phyloP scores from a whole-genome alignment of 805 yeast genomes.

The Hanseniaspora lindneri region DNA sequence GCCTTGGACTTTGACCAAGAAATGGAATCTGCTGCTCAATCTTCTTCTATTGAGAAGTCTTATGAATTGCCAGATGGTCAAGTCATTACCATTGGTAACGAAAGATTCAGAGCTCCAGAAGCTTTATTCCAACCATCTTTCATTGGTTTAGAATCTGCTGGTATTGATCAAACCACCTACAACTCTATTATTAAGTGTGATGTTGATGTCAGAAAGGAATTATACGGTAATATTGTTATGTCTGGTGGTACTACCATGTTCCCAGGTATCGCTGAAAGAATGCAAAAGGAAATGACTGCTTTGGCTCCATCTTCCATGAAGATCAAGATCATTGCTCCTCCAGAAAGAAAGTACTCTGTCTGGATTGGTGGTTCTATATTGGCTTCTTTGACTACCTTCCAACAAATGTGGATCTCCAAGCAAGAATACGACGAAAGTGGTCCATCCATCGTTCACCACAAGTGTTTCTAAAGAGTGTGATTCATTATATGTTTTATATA shows the following conservation, averaged over 20 bases:
- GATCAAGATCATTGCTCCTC: constrained; percentile 98
- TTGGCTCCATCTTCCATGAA: constrained; percentile 99
- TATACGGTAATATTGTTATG: constrained; percentile 98
- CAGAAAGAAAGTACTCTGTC: constrained; percentile 98
- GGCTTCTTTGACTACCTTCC: constrained; percentile 98
- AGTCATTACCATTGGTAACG: constrained; percentile 98
- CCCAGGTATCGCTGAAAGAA: constrained; percentile 99
- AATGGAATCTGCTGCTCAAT: constrained; percentile 97
- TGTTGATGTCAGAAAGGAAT: constrained; percentile 96
- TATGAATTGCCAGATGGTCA: constrained; percentile 99
- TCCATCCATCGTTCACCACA: constrained; percentile 81
- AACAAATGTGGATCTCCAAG: constrained; percentile 99
- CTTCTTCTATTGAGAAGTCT: constrained; percentile 94
- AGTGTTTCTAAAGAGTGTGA: constrained; percentile 34
- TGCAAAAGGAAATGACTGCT: constrained; percentile 99
- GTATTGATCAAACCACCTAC: constrained; percentile 88
- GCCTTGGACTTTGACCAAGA: constrained; percentile 99
- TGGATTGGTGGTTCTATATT: constrained; percentile 99
- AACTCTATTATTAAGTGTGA: constrained; percentile 89
- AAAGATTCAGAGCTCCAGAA: constrained; percentile 99
- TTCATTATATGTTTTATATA: neutral
- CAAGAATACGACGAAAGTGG: constrained; percentile 99
- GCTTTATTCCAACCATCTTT: constrained; percentile 98
- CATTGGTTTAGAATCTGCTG: constrained; percentile 84
- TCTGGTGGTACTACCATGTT: constrained; percentile 99